phyloP scores from a whole-genome alignment of 768 basidiomycete species.

The Mycena vulgaris region DNA sequence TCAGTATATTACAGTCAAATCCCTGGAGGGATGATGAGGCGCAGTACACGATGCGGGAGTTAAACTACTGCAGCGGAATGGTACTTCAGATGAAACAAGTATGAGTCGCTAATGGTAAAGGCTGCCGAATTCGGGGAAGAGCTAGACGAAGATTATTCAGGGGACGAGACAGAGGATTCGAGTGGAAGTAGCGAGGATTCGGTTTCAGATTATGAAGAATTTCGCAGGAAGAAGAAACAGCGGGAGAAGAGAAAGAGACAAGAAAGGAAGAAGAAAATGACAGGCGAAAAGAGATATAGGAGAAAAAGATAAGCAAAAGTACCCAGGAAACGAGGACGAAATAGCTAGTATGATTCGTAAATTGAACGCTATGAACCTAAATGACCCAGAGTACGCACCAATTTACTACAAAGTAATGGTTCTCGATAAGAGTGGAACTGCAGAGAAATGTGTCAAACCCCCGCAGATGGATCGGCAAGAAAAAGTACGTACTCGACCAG shows the following conservation, averaged over 20 bases:
- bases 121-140: conserved; percentile 10
- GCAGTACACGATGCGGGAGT: neutral
- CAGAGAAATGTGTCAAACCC: neutral
- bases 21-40: neutral
- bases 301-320: neutral
- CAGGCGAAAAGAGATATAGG: neutral
- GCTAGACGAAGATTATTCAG: conserved; percentile 12
- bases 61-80: conserved; percentile 19
- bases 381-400: conserved; percentile 32
- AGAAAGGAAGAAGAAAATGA: neutral
- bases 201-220: conserved; percentile 5
- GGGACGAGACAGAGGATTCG: neutral
- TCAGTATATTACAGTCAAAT: neutral
- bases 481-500: neutral
- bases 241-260: neutral
- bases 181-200: neutral
- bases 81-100: conserved; percentile 12
- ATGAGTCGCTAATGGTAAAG: conserved; percentile 16
- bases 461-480: neutral
- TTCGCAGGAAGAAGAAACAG: neutral
- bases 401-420: conserved; percentile 30
- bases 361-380: conserved; percentile 24
- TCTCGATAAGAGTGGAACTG: conserved; percentile 12
- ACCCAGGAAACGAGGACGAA: neutral
- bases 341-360: neutral